Base-by-base conservation (phyloP, 2,329 filamentous ascomycete species). In the Tolypocladium amazonense region DNA sequence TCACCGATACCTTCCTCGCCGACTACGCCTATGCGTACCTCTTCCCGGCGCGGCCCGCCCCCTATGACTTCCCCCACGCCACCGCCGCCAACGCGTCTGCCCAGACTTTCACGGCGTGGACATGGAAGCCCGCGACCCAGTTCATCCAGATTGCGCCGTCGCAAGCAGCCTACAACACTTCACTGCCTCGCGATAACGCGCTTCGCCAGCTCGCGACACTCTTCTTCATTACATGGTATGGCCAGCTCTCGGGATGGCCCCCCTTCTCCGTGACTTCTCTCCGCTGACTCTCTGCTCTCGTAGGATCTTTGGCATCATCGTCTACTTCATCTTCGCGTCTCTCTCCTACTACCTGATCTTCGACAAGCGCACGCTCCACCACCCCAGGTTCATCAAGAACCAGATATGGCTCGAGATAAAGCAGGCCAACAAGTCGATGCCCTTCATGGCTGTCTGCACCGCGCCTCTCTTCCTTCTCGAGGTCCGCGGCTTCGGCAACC, bases 321-420 rank as follows among this genome's bases (percentile, higher is more conserved):
- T 94, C 59, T 97, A 97, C 81, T 96, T 93, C 73, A 68, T 90
- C 64, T 91, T 90, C 71, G 89, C 92, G 4, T 81, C 87, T 7
- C 79, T 95, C 23, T 96, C 92, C 20, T 97, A 95, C 76, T 68
- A 88, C 69, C 88, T 96, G 76, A 81, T 97, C 70, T 97, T 96
- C 77, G 92, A 97, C 76, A 94, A 97, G 75, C 83, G 85, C 50
- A 94, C 90, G 53, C 86, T 93, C 75, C 80, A 90, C 58, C 93
- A 97, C 73, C 93, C 93, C 56, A 94, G 94, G 71, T 97, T 93
- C 75, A 87, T 97, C 70, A 95, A 94, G 77, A 93, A 96, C 76
- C 93, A 97, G 74, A 88, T 97, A 64, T 79, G 81, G 61, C 83
- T 92, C 68, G 93, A 97, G 73, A 96, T 97, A 69, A 79, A 79